Evolutionary conservation across 83 land plant genomes (phyloP).

Genomic region (Thuja plicata): DNA sequence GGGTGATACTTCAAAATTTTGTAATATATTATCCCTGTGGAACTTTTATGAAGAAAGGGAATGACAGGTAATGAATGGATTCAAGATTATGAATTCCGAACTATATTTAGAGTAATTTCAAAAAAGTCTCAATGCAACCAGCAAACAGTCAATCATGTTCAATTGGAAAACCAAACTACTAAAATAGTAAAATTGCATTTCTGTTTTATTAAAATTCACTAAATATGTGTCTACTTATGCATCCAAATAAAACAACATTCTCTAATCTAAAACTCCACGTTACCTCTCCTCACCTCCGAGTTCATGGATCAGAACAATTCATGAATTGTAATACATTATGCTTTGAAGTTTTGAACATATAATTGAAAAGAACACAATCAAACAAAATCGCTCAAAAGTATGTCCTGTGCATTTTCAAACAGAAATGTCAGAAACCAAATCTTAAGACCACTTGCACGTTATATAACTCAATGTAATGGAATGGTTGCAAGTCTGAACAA

Average conservation of each 20-base stretch:
- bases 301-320: not conserved
- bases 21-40: not conserved
- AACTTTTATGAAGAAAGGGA: not conserved
- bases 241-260: not conserved
- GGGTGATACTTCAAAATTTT: not conserved
- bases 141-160: not conserved
- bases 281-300: not conserved
- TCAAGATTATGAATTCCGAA: not conserved
- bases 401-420: not conserved
- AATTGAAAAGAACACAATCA: not conserved
- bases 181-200: not conserved
- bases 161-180: not conserved
- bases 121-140: not conserved
- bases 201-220: not conserved
- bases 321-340: not conserved
- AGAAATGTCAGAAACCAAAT: not conserved
- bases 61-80: not conserved
- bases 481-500: not conserved
- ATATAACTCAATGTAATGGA: not conserved
- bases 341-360: not conserved
- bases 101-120: not conserved
- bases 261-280: not conserved
- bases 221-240: not conserved
- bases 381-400: not conserved
- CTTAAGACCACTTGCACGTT: not conserved